phyloP scores from a whole-genome alignment of 2,329 filamentous ascomycete species.

The Rhynchosporium agropyri region DNA sequence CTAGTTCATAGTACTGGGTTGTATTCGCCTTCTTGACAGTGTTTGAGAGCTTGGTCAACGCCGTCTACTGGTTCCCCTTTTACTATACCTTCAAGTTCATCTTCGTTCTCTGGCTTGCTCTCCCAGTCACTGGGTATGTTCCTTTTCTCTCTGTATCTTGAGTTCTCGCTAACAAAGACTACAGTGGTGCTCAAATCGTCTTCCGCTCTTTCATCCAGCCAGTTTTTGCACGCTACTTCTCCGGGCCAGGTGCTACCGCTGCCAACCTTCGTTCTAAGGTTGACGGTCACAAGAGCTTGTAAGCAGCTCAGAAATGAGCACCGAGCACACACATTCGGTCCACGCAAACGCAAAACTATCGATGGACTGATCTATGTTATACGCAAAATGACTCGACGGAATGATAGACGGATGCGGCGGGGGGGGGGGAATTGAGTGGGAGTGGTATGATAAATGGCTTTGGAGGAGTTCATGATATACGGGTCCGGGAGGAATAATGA shows the following conservation, averaged over 20 bases:
- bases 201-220: conserved; percentile 96
- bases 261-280: conserved; percentile 88
- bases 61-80: conserved; percentile 96
- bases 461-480: conserved; percentile 17
- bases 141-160: not conserved
- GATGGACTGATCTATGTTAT: conserved; percentile 5
- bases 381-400: conserved; percentile 6
- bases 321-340: conserved; percentile 16
- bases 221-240: conserved; percentile 91
- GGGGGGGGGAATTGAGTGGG: conserved; percentile 8
- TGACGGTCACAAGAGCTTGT: conserved; percentile 70
- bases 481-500: conserved; percentile 23
- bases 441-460: conserved; percentile 18
- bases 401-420: not conserved
- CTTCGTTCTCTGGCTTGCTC: conserved; percentile 95
- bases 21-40: conserved; percentile 83
- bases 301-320: conserved; percentile 42
- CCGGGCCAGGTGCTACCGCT: conserved; percentile 68
- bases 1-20: conserved; percentile 73
- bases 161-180: conserved; percentile 31
- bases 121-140: conserved; percentile 90
- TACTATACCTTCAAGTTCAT: conserved; percentile 99
- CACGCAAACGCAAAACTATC: conserved; percentile 11
- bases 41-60: conserved; percentile 78
- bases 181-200: conserved; percentile 89